Evolutionary conservation across 176 grass and related monocot genomes (phyloP).

Genomic region (Dendrocalamus sinicus): DNA sequence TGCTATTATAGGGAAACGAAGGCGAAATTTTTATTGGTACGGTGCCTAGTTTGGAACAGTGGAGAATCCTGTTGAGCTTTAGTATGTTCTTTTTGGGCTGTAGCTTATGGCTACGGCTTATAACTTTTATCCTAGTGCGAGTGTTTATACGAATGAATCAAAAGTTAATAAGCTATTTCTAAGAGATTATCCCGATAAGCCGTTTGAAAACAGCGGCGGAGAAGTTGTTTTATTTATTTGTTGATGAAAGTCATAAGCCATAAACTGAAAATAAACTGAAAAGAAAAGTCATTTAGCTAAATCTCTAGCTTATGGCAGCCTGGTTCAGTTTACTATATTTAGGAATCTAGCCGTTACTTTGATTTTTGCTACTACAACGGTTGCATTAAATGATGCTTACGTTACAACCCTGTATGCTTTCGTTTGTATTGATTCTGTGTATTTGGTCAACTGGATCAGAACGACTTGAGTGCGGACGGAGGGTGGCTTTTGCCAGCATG

Average conservation of each 20-base stretch:
- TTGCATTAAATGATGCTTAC: neutral
- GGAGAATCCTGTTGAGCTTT: neutral
- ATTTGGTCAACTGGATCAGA: slow-evolving; percentile 5
- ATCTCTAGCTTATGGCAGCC: neutral
- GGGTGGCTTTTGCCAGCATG: neutral
- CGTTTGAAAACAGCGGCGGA: too few species aligned
- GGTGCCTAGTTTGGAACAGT: neutral
- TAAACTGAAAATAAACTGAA: too few species aligned
- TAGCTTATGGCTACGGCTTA: too few species aligned
- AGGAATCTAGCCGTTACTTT: neutral
- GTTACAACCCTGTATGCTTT: neutral
- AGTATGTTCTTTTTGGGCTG: too few species aligned
- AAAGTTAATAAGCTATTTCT: too few species aligned
- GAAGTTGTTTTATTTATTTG: too few species aligned
- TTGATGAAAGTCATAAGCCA: too few species aligned
- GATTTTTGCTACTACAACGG: neutral
- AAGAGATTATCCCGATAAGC: too few species aligned
- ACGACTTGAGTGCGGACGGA: neutral
- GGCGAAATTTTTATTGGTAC: neutral
- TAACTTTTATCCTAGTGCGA: too few species aligned
- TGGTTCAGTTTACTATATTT: slow-evolving; percentile 9
- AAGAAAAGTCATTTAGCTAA: too few species aligned
- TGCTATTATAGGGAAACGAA: neutral
- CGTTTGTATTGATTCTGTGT: neutral
- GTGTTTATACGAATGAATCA: too few species aligned